Conservation (phyloP, 371 early-diverging fungal genomes). For the Syncephalis fuscata region DNA sequence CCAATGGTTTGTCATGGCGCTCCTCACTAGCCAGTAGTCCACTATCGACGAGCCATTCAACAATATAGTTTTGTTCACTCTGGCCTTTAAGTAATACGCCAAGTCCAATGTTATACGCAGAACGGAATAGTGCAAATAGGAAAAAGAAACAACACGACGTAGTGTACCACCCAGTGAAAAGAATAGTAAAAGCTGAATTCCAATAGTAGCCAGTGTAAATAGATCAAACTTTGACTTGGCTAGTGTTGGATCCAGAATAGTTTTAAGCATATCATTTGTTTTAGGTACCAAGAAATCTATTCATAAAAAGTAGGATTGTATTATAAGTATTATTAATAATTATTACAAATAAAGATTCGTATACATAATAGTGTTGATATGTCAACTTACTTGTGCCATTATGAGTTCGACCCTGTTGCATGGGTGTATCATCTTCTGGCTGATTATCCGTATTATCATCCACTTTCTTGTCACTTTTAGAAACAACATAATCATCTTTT, state of each 20-base stretch:
- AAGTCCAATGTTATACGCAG: conserved; percentile 72
- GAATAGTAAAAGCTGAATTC: conserved; percentile 39
- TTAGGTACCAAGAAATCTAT: conserved; percentile 52
- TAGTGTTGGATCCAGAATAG: conserved; percentile 41
- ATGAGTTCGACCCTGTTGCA: not conserved
- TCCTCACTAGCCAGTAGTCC: conserved; percentile 39
- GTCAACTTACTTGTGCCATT: not conserved
- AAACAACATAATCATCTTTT: no score
- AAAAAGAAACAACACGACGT: conserved; percentile 40
- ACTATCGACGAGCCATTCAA: conserved; percentile 36
- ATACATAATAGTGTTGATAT: not conserved
- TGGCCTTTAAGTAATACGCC: conserved; percentile 70
- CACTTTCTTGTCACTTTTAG: no score
- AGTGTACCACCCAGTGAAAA: conserved; percentile 29
- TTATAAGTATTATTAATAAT: no score
- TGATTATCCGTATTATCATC: no score
- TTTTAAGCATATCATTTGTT: conserved; percentile 55
- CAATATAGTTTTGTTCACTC: conserved; percentile 51
- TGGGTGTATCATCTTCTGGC: not conserved
- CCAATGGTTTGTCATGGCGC: conserved; percentile 8
- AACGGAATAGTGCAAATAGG: conserved; percentile 72
- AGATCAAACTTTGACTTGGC: conserved; percentile 61
- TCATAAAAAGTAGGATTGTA: not conserved
- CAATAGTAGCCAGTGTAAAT: conserved; percentile 47
- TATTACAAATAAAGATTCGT: not conserved